Base-by-base conservation (phyloP, 192 early-diverging fungal genomes). In the Umbelopsis sp. region DNA sequence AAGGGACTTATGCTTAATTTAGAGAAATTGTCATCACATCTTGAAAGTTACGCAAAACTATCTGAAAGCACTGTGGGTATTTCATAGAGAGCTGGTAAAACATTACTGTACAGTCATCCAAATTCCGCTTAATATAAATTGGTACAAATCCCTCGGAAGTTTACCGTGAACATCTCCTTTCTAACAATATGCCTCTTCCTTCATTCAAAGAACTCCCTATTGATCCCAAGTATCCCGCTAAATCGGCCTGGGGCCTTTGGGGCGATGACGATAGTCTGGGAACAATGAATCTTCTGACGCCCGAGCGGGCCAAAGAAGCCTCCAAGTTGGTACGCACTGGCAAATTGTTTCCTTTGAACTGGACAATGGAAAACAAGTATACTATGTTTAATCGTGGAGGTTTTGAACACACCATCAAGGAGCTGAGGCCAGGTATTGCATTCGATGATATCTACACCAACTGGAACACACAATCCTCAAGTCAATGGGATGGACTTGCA, bases 371-470 rank as follows among this genome's bases (percentile, higher is more conserved):
- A 43, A 51, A 26, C 22, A 43, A 43, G 0, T 31, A 53, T 17
- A 31, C 49, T 7, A 38, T 78, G 38, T 70, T 78, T 24, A 45
- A 49, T 1, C 71, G 71, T 12, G 24, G 34, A 26, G 34, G 32
- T 1, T 31, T 54, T 49, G 68, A 70, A 3, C 68, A 78, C 22
- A 29, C 1, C 11, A 24, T 65, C 36, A 65, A 45, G 29, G 32
- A 14, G 21, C 44, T 45, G 20, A 24, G 1, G n/a, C 38, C 25
- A 0, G 20, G 62, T 43, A 20, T 31, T 24, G 34, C 26, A 17
- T 73, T 73, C 74, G 77, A 79, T 12, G 77, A 79, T 47, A 12
- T 68, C n/a, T 79, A 79, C 24, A 32, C 68, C 43, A 72, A 79
- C 66, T 74, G 65, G 68, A 79, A 79, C 32, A 70, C 77, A 0